Conservation (phyloP, 1,139 yeast genomes). For the Candida buenavistaensis region DNA sequence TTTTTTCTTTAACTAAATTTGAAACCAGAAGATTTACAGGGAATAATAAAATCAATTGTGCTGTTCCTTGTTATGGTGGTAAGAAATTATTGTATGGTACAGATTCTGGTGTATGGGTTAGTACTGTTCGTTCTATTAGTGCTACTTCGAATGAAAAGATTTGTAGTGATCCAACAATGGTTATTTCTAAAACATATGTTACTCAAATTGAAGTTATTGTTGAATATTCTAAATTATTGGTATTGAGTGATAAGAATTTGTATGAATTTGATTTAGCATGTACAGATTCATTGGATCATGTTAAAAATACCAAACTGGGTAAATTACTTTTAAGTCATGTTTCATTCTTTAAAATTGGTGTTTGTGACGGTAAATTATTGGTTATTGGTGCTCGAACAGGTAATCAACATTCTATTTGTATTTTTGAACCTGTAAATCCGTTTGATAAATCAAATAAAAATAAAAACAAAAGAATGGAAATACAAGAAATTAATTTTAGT, state of each 20-base stretch:
- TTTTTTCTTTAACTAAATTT: constrained; percentile 73
- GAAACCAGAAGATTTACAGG: constrained; percentile 73
- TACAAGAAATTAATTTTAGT: constrained; percentile 75
- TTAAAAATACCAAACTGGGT: constrained; percentile 71
- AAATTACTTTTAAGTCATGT: constrained; percentile 83
- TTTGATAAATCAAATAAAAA: constrained; percentile 57
- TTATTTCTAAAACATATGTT: constrained; percentile 73
- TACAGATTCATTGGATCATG: constrained; percentile 67
- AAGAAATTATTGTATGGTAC: constrained; percentile 88
- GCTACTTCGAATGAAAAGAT: constrained; percentile 46
- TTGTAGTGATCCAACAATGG: constrained; percentile 75
- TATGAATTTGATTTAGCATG: constrained; percentile 76
- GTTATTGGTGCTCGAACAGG: constrained; percentile 88
- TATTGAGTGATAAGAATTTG: constrained; percentile 78
- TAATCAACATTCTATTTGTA: constrained; percentile 72
- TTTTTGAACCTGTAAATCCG: constrained; percentile 73
- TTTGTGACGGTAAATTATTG: constrained; percentile 83
- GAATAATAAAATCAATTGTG: constrained; percentile 81
- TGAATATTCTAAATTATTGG: constrained; percentile 81
- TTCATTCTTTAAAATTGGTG: constrained; percentile 87
- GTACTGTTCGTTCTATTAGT: constrained; percentile 55
- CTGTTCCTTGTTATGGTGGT: constrained; percentile 94
- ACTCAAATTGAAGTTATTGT: constrained; percentile 91
- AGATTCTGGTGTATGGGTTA: constrained; percentile 84
- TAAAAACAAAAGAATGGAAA: constrained; percentile 67